Evolutionary conservation across 805 yeast species (phyloP), one percentile per base, ranked within the genome.

Genomic region (Wickerhamiella occidentalis): DNA sequence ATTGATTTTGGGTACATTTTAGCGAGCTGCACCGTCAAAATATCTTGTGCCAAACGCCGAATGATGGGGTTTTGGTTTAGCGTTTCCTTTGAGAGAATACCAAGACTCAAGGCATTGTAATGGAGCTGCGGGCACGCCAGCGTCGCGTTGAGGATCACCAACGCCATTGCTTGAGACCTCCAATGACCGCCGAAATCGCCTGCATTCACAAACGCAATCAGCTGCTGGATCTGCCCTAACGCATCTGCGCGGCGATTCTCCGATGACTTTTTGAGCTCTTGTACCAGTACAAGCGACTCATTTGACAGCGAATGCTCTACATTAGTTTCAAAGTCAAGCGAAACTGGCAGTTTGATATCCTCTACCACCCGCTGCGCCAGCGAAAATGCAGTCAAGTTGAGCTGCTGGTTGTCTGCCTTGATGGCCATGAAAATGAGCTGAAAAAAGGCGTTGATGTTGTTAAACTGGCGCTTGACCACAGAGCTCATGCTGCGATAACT

Each of bases 51-150:
- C 33, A 77, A 61, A 49, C 78, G 72, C 1, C 84, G 69, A 41
- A 85, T 65, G 1, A 73, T 64, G 0, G 95, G 95, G 61, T 85
- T 94, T 19, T 76, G 52, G 46, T 55, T 50, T 18, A 63, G 58
- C 43, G 54, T 52, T 4, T 62, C 64, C 6, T 52, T 47, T 18
- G 56, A 25, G 11, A 62, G 52, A 29, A 40, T 33, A 1, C 21
- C 30, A 11, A 61, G 41, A 6, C 54, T 48, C 2, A 40, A 33
- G 1, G 51, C 41, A 18, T 53, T 37, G n/a, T 53, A 18, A 3
- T 55, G 52, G 44, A 58, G 37, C 21, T 55, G 58, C 3, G 62
- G 62, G 26, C 57, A 55, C 21, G 57, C 46, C 15, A 56, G 49
- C 13, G 60, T 18, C 7, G 57, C 51, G 25, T 54, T 33, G 28